Conservation (phyloP, 305 asterid species). For the Fraxinus dipetala region DNA sequence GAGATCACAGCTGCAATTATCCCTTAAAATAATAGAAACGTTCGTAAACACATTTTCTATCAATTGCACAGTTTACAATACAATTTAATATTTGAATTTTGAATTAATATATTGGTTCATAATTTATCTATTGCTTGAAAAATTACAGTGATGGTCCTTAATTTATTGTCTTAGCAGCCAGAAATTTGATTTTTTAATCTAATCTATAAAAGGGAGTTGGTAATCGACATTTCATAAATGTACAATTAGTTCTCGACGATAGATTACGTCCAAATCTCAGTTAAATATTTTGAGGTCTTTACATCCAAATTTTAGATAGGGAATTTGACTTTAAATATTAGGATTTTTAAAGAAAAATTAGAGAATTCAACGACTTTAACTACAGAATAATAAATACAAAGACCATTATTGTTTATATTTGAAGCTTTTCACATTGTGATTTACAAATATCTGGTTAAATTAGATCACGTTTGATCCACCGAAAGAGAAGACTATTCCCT, state of each 20-base stretch:
- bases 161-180: neutral
- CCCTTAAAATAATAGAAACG: neutral
- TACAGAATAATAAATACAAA: too few species aligned
- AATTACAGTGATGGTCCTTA: neutral
- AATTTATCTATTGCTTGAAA: neutral
- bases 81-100: neutral
- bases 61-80: neutral
- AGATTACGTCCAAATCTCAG: neutral
- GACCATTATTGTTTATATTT: too few species aligned
- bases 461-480: too few species aligned
- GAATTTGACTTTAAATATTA: too few species aligned
- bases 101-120: neutral
- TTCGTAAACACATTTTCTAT: neutral
- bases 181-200: neutral
- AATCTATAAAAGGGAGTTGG: neutral
- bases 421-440: too few species aligned
- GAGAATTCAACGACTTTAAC: neutral
- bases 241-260: neutral
- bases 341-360: neutral
- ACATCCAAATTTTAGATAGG: neutral
- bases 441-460: too few species aligned
- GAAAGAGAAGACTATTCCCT: too few species aligned
- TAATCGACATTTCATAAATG: neutral
- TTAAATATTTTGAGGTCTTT: neutral
- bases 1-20: too few species aligned